Conservation (phyloP, 2,329 filamentous ascomycete species). For the Elsinoe ampelina region DNA sequence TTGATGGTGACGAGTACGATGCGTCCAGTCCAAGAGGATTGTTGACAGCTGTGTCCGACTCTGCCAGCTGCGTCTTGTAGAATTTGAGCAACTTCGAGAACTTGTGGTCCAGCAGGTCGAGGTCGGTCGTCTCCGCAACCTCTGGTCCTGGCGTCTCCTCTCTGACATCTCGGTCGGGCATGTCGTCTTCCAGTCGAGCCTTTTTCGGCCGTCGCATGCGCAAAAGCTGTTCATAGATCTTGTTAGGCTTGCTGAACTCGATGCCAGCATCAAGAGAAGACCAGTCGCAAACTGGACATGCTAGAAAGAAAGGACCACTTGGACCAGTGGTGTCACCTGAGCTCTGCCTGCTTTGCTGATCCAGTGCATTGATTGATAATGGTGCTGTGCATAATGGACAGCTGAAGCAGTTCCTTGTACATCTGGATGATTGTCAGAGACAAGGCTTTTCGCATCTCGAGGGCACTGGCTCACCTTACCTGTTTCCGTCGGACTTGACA, state of each 20-base stretch:
- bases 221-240: conserved; percentile 62
- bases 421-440: conserved; percentile 21
- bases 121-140: neutral
- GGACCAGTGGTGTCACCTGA: conserved; percentile 25
- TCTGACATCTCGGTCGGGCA: neutral
- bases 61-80: conserved; percentile 69
- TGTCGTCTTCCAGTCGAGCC: neutral
- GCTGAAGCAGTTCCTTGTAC: conserved; percentile 89
- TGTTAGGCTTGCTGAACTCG: conserved; percentile 75
- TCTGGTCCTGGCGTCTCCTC: neutral
- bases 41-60: conserved; percentile 46
- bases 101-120: conserved; percentile 48
- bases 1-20: conserved; percentile 64
- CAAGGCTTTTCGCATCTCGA: neutral
- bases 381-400: conserved; percentile 83
- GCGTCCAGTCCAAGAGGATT: conserved; percentile 46
- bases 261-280: conserved; percentile 81
- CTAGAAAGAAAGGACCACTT: conserved; percentile 43
- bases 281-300: conserved; percentile 90
- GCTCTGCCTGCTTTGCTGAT: conserved; percentile 34
- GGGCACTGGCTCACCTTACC: conserved; percentile 44
- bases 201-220: conserved; percentile 15
- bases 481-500: conserved; percentile 84
- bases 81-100: conserved; percentile 69
- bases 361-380: conserved; percentile 63